phyloP scores from a whole-genome alignment of 2,329 filamentous ascomycete genomes.

The Exophiala aquamarina region DNA sequence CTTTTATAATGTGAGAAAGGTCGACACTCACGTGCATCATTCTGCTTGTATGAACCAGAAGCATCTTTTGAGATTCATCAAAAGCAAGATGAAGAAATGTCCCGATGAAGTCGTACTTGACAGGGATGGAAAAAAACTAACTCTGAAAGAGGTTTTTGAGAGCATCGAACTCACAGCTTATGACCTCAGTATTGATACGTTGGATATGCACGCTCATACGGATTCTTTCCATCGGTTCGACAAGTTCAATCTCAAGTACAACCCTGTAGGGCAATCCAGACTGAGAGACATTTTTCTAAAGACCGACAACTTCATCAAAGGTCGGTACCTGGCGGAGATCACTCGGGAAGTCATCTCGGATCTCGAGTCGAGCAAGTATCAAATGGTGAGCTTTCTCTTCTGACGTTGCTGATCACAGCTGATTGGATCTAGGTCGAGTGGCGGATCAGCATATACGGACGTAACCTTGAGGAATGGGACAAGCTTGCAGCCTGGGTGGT shows the following conservation, averaged over 20 bases:
- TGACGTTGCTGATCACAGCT: neutral
- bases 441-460: constrained; percentile 96
- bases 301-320: constrained; percentile 96
- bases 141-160: constrained; percentile 88
- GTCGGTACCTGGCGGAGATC: constrained; percentile 93
- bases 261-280: constrained; percentile 92
- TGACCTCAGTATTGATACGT: constrained; percentile 94
- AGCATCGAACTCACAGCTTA: constrained; percentile 97
- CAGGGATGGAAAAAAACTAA: constrained; percentile 88
- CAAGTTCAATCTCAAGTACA: constrained; percentile 99
- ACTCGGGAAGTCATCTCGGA: constrained; percentile 97
- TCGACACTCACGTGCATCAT: constrained; percentile 98
- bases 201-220: constrained; percentile 99
- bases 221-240: constrained; percentile 99
- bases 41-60: constrained; percentile 99
- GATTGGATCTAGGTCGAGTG: constrained; percentile 65
- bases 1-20: constrained; percentile 98
- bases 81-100: constrained; percentile 99
- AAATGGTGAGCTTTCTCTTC: constrained; percentile 64
- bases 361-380: constrained; percentile 97
- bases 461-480: constrained; percentile 92
- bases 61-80: constrained; percentile 96
- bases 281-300: constrained; percentile 98
- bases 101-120: constrained; percentile 91
- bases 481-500: constrained; percentile 96